Percentiles rank a stretch among this genome's conserved stretches.
Evolutionary conservation across 2,329 filamentous ascomycete species (phyloP).

Genomic region (Colletotrichum phormii): DNA sequence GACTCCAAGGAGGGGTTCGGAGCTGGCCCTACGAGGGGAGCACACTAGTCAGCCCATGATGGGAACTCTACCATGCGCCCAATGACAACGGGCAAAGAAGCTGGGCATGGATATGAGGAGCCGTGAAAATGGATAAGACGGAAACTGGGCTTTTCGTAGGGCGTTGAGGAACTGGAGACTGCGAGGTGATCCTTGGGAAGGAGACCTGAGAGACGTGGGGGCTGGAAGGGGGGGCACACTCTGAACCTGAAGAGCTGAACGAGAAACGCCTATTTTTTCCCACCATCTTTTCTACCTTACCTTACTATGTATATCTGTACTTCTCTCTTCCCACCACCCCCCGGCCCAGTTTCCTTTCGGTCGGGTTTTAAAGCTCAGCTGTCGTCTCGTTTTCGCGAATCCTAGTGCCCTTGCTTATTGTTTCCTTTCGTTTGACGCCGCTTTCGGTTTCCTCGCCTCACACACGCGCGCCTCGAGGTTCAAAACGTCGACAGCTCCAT

Average conservation of each 20-base stretch:
- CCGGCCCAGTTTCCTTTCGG: neutral
- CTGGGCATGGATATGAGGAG: neutral
- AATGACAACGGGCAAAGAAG: neutral
- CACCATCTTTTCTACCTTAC: neutral
- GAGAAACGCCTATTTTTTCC: constrained; percentile 1
- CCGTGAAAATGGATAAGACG: constrained; percentile 23
- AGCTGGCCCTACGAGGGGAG: constrained; percentile 11
- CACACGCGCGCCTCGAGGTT: neutral
- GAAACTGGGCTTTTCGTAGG: constrained; percentile 9
- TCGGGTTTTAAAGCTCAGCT: constrained; percentile 15
- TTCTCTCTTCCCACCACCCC: neutral
- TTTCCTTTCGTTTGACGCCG: neutral
- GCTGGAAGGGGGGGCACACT: constrained; percentile 12
- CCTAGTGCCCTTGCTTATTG: neutral
- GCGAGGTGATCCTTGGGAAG: neutral
- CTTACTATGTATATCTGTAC: too few relatives aligned
- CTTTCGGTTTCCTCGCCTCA: constrained; percentile 20
- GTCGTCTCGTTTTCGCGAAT: constrained; percentile 20
- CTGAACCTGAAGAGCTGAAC: neutral
- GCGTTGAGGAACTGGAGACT: constrained; percentile 16
- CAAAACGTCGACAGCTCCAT: constrained; percentile 7
- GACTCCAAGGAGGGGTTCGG: neutral
- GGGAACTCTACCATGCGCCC: constrained; percentile 5
- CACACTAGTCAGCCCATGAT: constrained; percentile 1
- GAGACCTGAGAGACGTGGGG: constrained; percentile 9